Evolutionary conservation across 768 basidiomycete genomes (phyloP).

Genomic region (Tephrocybe rancida): DNA sequence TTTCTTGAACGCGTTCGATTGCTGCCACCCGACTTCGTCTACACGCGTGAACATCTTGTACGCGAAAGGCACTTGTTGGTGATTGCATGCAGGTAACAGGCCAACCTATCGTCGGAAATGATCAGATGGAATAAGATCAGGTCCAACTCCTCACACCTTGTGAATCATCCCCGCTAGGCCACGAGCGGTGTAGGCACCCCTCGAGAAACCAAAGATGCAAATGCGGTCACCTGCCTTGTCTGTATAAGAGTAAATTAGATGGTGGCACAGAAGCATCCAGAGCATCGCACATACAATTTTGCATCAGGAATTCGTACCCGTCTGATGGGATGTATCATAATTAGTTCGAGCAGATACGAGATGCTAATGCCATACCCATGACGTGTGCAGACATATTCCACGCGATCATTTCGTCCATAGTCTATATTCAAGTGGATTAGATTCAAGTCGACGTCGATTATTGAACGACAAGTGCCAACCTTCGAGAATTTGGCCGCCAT

Average conservation of each 20-base stretch:
- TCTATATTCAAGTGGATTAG: slow-evolving; percentile 18
- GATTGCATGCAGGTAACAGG: slow-evolving; percentile 54
- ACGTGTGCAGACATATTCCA: slow-evolving; percentile 56
- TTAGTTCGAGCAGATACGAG: not conserved
- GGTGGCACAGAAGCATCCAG: no score
- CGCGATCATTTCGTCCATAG: slow-evolving; percentile 46
- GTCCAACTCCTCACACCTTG: slow-evolving; percentile 43
- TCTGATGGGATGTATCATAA: slow-evolving; percentile 23
- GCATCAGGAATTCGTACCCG: slow-evolving; percentile 63
- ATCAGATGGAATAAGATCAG: no score
- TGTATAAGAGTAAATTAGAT: not conserved
- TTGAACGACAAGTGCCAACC: slow-evolving; percentile 21
- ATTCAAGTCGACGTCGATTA: not conserved
- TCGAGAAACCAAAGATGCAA: slow-evolving; percentile 68
- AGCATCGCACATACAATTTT: slow-evolving; percentile 49
- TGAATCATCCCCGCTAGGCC: slow-evolving; percentile 61
- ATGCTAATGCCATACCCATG: slow-evolving; percentile 46
- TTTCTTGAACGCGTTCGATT: slow-evolving; percentile 43
- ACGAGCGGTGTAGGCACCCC: slow-evolving; percentile 59
- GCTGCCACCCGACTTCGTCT: slow-evolving; percentile 27
- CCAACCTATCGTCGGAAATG: slow-evolving; percentile 47
- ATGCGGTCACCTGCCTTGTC: slow-evolving; percentile 47
- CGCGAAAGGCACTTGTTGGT: slow-evolving; percentile 61
- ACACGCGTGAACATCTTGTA: slow-evolving; percentile 53
- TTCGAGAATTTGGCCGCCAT: slow-evolving; percentile 44